Base-by-base conservation (phyloP, 768 basidiomycete genomes). In the Amanita molliuscula region DNA sequence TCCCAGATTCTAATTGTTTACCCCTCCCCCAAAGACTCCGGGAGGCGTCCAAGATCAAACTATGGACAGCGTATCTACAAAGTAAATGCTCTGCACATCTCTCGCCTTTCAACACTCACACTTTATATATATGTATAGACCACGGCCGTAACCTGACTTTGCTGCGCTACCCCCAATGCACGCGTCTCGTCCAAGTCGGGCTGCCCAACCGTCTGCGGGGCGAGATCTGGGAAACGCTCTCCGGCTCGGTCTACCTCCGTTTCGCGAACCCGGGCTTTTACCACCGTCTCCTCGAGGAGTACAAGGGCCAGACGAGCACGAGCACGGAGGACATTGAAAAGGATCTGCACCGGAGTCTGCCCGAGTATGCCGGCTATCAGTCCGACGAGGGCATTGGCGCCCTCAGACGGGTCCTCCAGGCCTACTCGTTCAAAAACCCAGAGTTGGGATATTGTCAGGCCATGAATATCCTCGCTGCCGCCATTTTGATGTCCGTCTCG, bases 321-420 rank as follows among this genome's bases (percentile, higher is more conserved):
- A 91, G 91, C 56, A 95, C 94, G 1, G 96, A 99, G 61, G 96
- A 99, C 62, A 99, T 99, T 37, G 96, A 98, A 71, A 99, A 99
- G 65, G 96, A 99, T 64, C 67, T 99, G 23, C 94, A 96, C 65
- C 76, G 96, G 31, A 93, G 90, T 70, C 69, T 99, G 50, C 96
- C 96, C 0, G 96, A 99, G 62, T 99, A 97, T 64, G 84, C 90
- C 15, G 96, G 92, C 2, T 99, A 96, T 62, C 96, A 99, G 61
- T 78, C 78, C 7, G 83, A 88, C 25, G 84, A 88, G 33, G 96
- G 96, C 1, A 91, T 98, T 50, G 68, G 65, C 40, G 82, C 88
- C 11, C 70, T 99, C 55, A 74, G 96, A 52, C 76, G 94, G 38
- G 96, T 99, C 1, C 64, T 99, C 53, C 91, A 92, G 46, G 95